Percentiles rank a stretch among this genome's conserved stretches.
Conservation (phyloP, 2,329 filamentous ascomycete species). For the Ilyonectria mors-panacis region DNA sequence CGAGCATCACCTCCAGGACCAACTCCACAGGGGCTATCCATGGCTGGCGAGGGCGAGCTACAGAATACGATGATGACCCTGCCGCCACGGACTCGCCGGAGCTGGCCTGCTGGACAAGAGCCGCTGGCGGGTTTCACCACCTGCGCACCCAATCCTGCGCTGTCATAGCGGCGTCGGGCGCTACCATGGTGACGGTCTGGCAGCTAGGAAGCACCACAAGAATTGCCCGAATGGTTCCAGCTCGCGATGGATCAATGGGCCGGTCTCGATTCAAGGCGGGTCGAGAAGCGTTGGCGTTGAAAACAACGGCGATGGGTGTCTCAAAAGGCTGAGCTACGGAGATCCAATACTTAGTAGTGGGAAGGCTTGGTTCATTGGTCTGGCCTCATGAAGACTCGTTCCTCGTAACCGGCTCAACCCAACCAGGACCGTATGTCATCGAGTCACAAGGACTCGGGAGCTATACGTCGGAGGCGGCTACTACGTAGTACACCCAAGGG, state of each 20-base stretch:
- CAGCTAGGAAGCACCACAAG: not conserved
- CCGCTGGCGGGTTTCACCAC: slow-evolving; percentile 38
- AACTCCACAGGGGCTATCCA: slow-evolving; percentile 34
- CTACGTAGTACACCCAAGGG: not conserved
- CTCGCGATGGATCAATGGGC: slow-evolving; percentile 25
- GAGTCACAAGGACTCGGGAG: not conserved
- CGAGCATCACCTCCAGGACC: slow-evolving; percentile 6
- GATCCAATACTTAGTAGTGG: slow-evolving; percentile 18
- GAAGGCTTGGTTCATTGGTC: slow-evolving; percentile 30
- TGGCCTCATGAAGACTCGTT: slow-evolving; percentile 24
- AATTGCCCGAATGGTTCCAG: slow-evolving; percentile 24
- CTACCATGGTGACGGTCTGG: slow-evolving; percentile 21
- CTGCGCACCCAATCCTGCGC: slow-evolving; percentile 26
- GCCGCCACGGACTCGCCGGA: slow-evolving; percentile 40
- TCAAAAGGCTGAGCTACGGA: slow-evolving; percentile 26
- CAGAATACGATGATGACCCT: slow-evolving; percentile 36
- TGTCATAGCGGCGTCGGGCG: slow-evolving; percentile 6
- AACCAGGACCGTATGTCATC: not conserved
- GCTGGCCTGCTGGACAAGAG: slow-evolving; percentile 28
- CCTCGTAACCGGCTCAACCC: not conserved
- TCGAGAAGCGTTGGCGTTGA: not conserved
- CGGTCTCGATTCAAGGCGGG: slow-evolving; percentile 26
- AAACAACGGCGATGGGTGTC: slow-evolving; percentile 25
- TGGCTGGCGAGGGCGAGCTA: slow-evolving; percentile 17
- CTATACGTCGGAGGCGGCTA: not conserved